Conservation (phyloP, 768 basidiomycete species). For the Cyclocybe aegerita region DNA sequence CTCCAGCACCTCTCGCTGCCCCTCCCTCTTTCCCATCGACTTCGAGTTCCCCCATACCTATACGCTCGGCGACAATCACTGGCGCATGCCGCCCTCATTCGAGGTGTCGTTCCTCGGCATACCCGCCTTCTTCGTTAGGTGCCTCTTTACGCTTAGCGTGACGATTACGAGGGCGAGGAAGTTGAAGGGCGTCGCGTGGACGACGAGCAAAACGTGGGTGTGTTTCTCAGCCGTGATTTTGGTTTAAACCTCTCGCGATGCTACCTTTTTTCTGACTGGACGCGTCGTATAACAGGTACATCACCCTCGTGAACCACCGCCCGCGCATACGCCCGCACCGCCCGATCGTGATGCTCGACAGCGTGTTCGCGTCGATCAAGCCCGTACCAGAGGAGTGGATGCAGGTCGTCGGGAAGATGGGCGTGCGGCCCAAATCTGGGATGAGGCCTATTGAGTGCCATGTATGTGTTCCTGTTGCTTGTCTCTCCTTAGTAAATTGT, state of each 20-base stretch:
- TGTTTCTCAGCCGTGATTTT: background rate
- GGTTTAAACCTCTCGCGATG: background rate
- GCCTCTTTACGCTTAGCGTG: constrained; percentile 32
- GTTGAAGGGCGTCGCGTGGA: constrained; percentile 32
- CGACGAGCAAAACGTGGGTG: constrained; percentile 34
- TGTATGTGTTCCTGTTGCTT: constrained; percentile 34
- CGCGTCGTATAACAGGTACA: constrained; percentile 29
- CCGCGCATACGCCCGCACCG: constrained; percentile 49
- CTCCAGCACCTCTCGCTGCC: constrained; percentile 24
- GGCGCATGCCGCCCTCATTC: constrained; percentile 38
- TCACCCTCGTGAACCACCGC: constrained; percentile 38
- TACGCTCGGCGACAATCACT: constrained; percentile 24
- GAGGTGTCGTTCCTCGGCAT: constrained; percentile 32
- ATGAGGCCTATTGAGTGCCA: constrained; percentile 48
- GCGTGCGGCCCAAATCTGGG: constrained; percentile 26
- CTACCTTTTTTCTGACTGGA: background rate
- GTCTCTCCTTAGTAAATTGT: background rate
- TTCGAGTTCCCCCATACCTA: constrained; percentile 35
- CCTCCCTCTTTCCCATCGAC: constrained; percentile 36
- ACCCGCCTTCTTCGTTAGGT: constrained; percentile 32
- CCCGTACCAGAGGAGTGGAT: constrained; percentile 58
- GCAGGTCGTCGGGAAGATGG: constrained; percentile 42
- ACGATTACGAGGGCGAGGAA: constrained; percentile 29
- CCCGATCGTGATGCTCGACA: constrained; percentile 39
- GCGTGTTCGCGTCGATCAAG: constrained; percentile 51